Conservation (phyloP, 2,329 filamentous ascomycete genomes). For the Tolypocladium ovalisporum region DNA sequence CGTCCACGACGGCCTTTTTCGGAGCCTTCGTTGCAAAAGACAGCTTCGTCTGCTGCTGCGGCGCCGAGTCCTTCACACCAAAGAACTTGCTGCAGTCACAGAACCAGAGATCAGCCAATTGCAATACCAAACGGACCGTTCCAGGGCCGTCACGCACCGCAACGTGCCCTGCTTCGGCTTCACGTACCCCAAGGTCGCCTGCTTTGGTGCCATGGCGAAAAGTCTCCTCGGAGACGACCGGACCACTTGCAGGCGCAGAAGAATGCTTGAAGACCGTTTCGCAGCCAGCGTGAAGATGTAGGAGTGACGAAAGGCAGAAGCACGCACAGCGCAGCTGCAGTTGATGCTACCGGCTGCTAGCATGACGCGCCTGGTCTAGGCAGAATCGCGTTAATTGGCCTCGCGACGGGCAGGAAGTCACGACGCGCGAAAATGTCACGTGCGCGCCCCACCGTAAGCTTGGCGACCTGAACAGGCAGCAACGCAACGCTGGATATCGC, state of each 20-base stretch:
- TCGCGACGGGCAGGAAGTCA: slow-evolving; percentile 10
- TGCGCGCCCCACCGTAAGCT: slow-evolving; percentile 4
- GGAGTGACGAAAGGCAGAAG: slow-evolving; percentile 5
- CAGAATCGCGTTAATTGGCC: slow-evolving; percentile 29
- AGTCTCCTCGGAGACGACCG: slow-evolving; percentile 3
- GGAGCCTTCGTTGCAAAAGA: slow-evolving; percentile 56
- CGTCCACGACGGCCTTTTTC: slow-evolving; percentile 22
- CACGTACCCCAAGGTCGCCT: slow-evolving; percentile 84
- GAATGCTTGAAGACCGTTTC: slow-evolving; percentile 2
- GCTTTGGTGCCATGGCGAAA: slow-evolving; percentile 45
- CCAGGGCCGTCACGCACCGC: slow-evolving; percentile 41
- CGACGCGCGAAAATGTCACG: slow-evolving; percentile 15
- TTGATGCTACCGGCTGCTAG: slow-evolving; percentile 7
- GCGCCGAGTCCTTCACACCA: slow-evolving; percentile 41
- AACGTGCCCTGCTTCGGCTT: slow-evolving; percentile 62
- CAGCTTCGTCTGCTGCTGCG: slow-evolving; percentile 67
- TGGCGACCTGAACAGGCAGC: background rate
- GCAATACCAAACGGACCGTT: background rate
- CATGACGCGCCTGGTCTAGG: slow-evolving; percentile 25
- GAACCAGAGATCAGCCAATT: slow-evolving; percentile 1
- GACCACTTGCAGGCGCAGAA: slow-evolving; percentile 4
- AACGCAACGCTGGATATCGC: too few relatives aligned
- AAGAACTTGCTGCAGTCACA: slow-evolving; percentile 67
- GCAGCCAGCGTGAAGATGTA: slow-evolving; percentile 2
- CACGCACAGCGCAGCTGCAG: slow-evolving; percentile 10